A percentile compares a stretch with the other conserved stretches of the same genome.
Evolutionary conservation across 2,329 filamentous ascomycete genomes (phyloP).

Genomic region (Didymella lethalis): DNA sequence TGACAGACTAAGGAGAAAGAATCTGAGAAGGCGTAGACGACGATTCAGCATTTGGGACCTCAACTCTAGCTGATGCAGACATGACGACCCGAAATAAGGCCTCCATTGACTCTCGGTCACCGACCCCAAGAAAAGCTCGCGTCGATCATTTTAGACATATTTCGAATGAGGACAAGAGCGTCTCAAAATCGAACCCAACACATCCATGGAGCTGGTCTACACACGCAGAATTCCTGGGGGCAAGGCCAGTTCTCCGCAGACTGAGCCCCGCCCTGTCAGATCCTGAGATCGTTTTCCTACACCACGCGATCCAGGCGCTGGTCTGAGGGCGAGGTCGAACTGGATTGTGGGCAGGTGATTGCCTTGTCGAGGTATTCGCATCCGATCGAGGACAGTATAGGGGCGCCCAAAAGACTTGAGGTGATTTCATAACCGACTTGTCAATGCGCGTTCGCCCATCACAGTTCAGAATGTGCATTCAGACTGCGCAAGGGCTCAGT

Average conservation of each 20-base stretch:
- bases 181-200: not conserved
- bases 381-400: not conserved
- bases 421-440: not conserved
- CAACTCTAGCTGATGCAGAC: not conserved
- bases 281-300: not conserved
- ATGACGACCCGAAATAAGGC: not conserved
- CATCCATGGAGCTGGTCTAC: not conserved
- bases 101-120: conserved; percentile 6
- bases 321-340: not conserved
- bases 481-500: not conserved
- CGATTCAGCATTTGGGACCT: not conserved
- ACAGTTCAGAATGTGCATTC: not conserved
- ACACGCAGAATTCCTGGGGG: not conserved
- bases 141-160: not conserved
- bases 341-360: not conserved
- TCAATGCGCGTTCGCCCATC: not conserved
- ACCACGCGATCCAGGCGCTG: not conserved
- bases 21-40: not conserved
- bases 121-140: conserved; percentile 3
- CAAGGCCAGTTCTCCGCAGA: not conserved
- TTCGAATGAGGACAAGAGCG: not conserved
- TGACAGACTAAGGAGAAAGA: not conserved
- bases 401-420: conserved; percentile 1
- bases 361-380: not conserved
- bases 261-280: not conserved